Percentiles rank a stretch among this genome's conserved stretches.
Conservation (phyloP, 192 early-diverging fungal genomes). For the Backusella australiensis region DNA sequence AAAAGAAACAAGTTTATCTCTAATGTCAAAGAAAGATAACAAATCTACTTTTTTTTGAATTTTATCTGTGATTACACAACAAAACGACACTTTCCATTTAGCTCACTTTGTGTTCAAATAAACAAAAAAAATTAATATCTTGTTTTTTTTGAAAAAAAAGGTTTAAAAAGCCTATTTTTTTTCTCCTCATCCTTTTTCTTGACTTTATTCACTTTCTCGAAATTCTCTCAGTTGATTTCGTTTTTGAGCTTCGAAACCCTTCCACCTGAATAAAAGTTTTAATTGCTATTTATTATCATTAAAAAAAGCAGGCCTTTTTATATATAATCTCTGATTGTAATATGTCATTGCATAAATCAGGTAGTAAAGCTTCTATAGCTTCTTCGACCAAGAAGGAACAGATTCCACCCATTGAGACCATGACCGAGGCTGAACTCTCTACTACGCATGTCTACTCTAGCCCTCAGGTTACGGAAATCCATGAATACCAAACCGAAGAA, state of each 20-base stretch:
- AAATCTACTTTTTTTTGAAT: neutral
- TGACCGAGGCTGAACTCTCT: neutral
- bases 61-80: neutral
- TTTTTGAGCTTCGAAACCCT: neutral
- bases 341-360: slow-evolving; percentile 1
- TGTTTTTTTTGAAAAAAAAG: neutral
- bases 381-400: neutral
- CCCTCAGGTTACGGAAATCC: neutral
- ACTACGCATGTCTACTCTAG: neutral
- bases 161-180: neutral
- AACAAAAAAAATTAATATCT: neutral
- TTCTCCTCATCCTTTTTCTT: neutral
- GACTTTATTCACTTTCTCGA: neutral
- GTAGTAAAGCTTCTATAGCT: neutral
- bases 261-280: neutral
- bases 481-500: neutral
- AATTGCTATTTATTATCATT: neutral
- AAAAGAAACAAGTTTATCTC: neutral
- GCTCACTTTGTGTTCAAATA: neutral
- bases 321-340: neutral
- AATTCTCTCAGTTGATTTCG: neutral
- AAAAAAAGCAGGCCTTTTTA: neutral
- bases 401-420: neutral
- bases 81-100: neutral
- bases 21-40: neutral